Conservation (phyloP, 768 basidiomycete genomes). For the Mycena alexandri region DNA sequence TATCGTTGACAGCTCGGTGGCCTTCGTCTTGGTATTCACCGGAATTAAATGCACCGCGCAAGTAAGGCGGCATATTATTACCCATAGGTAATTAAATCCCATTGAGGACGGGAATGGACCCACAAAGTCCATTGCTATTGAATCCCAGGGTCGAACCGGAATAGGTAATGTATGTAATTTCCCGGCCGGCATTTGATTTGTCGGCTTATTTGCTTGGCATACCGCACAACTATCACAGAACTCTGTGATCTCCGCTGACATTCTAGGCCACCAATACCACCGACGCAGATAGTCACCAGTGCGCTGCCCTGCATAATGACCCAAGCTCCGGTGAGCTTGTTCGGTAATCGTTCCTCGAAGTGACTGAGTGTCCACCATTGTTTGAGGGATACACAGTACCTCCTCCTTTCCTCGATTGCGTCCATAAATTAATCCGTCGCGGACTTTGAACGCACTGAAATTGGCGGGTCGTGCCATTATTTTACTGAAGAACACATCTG, state of each 20-base stretch:
- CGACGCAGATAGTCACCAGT: conserved; percentile 47
- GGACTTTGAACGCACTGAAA: too few species aligned
- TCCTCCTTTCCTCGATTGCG: too few species aligned
- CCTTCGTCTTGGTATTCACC: conserved; percentile 26
- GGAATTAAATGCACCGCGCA: conserved; percentile 25
- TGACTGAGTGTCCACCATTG: too few species aligned
- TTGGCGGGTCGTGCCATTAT: too few species aligned
- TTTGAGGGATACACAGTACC: too few species aligned
- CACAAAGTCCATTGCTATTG: conserved; percentile 45
- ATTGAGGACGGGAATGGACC: conserved; percentile 42
- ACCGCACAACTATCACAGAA: conserved; percentile 32
- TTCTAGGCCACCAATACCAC: conserved; percentile 49
- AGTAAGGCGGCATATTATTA: conserved; percentile 39
- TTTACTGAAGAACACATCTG: too few species aligned
- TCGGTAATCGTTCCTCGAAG: conserved; percentile 20
- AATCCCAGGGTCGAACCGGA: conserved; percentile 38
- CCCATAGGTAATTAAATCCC: conserved; percentile 40
- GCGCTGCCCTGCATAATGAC: conserved; percentile 47
- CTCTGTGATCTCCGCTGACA: not conserved
- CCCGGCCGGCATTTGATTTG: conserved; percentile 26
- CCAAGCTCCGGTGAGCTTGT: conserved; percentile 46
- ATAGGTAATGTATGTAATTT: conserved; percentile 36
- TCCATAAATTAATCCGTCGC: too few species aligned
- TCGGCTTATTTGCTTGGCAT: conserved; percentile 34
- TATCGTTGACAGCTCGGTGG: conserved; percentile 35